Evolutionary conservation across 1,139 yeast genomes (phyloP).

Genomic region (Kurtzmaniella quercitrusa): DNA sequence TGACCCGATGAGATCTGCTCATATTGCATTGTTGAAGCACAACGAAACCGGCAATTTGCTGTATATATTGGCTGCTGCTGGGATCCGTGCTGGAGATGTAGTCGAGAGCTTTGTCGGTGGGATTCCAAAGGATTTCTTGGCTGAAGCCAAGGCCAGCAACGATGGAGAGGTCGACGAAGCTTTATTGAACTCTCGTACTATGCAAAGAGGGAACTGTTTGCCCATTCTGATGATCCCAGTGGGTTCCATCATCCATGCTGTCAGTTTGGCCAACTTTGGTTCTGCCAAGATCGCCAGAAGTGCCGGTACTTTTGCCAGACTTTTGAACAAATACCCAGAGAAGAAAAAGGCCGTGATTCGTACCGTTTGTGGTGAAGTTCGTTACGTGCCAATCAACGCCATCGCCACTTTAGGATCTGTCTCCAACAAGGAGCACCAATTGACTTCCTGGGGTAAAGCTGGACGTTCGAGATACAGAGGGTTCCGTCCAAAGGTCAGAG

Average conservation of each 20-base stretch:
- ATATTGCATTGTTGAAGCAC: conserved; percentile 80
- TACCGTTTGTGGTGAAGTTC: conserved; percentile 88
- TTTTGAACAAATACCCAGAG: conserved; percentile 74
- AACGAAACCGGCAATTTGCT: conserved; percentile 57
- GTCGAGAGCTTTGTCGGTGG: conserved; percentile 89
- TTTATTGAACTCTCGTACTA: conserved; percentile 77
- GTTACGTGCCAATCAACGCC: conserved; percentile 80
- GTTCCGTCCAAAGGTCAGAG: conserved; percentile 92
- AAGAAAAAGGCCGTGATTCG: conserved; percentile 71
- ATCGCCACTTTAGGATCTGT: conserved; percentile 95
- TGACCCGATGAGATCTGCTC: conserved; percentile 94
- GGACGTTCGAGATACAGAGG: conserved; percentile 94
- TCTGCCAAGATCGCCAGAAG: conserved; percentile 88
- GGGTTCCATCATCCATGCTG: conserved; percentile 85
- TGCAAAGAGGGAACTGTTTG: conserved; percentile 91
- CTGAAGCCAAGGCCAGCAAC: conserved; percentile 56
- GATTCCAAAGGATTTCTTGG: conserved; percentile 70
- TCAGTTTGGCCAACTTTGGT: conserved; percentile 74
- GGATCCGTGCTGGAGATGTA: conserved; percentile 85
- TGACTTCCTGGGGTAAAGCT: conserved; percentile 90
- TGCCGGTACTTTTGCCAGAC: conserved; percentile 93
- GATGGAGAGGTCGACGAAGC: conserved; percentile 92
- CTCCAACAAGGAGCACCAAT: conserved; percentile 93
- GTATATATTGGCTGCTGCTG: conserved; percentile 88
- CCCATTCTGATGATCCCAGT: conserved; percentile 90